phyloP scores from a whole-genome alignment of 257 asterid genomes.

The Fraxinus cuspidata region DNA sequence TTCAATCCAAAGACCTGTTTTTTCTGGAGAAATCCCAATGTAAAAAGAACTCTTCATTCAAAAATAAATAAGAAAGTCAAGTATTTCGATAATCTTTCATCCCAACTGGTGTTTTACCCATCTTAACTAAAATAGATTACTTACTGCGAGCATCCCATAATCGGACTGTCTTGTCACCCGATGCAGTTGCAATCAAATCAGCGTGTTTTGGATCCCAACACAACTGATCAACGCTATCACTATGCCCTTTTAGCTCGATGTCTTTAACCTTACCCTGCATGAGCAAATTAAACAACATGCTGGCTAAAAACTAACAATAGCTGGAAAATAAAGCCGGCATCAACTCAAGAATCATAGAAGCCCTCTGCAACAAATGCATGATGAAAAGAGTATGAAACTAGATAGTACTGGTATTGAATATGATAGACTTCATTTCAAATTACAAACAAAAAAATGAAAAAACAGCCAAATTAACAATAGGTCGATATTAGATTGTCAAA shows the following conservation, averaged over 20 bases:
- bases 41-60: not conserved
- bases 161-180: constrained; percentile 97
- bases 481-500: not conserved
- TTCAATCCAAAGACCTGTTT: constrained; percentile 9
- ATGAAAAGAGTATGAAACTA: constrained; percentile 7
- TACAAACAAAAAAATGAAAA: not conserved
- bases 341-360: constrained; percentile 4
- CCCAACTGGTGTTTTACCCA: not conserved
- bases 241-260: constrained; percentile 87
- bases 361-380: constrained; percentile 1
- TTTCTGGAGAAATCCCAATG: not conserved
- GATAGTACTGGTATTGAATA: not conserved
- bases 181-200: constrained; percentile 96
- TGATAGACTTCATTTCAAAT: not conserved
- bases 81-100: not conserved
- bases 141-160: constrained; percentile 99
- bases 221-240: constrained; percentile 97
- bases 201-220: constrained; percentile 99
- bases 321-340: too few relatives aligned
- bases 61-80: not conserved
- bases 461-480: not conserved
- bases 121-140: constrained; percentile 29
- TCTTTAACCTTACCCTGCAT: constrained; percentile 88
- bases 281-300: constrained; percentile 14
- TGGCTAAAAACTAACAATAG: not conserved